Conservation (phyloP, 2,329 filamentous ascomycete species). For the Aspergillus carbonarius region DNA sequence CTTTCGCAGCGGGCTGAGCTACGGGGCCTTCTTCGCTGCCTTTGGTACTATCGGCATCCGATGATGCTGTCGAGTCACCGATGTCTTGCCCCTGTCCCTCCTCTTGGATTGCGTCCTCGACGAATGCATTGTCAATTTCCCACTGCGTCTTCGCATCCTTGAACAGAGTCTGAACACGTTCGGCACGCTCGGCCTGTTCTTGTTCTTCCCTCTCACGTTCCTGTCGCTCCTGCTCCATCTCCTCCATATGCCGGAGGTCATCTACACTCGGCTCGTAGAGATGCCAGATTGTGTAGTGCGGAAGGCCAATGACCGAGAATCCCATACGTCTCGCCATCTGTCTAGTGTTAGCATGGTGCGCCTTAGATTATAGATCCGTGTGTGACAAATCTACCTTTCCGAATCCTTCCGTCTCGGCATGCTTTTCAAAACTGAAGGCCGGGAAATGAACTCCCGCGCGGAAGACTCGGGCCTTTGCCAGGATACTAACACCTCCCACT, state of each 20-base stretch:
- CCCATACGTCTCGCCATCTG: conserved; percentile 97
- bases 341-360: conserved; percentile 16
- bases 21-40: conserved; percentile 24
- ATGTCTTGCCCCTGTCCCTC: conserved; percentile 45
- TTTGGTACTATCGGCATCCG: conserved; percentile 16
- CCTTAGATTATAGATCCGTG: neutral
- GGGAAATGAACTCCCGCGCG: conserved; percentile 94
- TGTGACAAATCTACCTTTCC: conserved; percentile 70
- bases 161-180: conserved; percentile 79
- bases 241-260: conserved; percentile 96
- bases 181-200: conserved; percentile 67
- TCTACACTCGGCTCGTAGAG: conserved; percentile 98
- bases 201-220: conserved; percentile 77
- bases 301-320: conserved; percentile 90
- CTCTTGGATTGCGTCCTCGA: conserved; percentile 66
- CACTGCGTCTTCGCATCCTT: conserved; percentile 74
- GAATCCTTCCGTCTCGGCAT: conserved; percentile 97
- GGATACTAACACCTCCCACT: conserved; percentile 93
- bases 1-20: conserved; percentile 19
- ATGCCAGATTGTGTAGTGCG: conserved; percentile 99
- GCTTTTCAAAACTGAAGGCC: conserved; percentile 97
- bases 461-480: conserved; percentile 95
- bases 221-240: conserved; percentile 88
- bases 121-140: conserved; percentile 83
- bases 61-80: neutral